Percentiles rank a stretch among this genome's conserved stretches.
phyloP scores from a whole-genome alignment of 441 rosid genomes.

The Breynia disticha region DNA sequence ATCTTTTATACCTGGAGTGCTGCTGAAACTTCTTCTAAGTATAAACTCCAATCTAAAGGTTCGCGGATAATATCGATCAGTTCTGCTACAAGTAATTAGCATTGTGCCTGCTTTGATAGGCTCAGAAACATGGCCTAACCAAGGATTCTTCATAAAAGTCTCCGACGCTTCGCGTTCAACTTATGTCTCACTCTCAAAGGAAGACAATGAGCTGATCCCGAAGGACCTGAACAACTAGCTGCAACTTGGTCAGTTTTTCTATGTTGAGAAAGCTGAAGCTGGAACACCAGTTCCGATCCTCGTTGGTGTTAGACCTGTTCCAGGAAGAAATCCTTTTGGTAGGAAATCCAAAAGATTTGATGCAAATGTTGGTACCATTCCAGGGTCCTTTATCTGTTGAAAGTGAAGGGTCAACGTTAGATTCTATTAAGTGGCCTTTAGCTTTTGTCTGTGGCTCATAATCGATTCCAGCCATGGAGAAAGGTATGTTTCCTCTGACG shows the following conservation, averaged over 20 bases:
- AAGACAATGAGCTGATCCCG: slow-evolving; percentile 80
- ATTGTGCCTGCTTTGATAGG: slow-evolving; percentile 86
- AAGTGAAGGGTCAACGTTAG: slow-evolving; percentile 27
- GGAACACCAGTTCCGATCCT: slow-evolving; percentile 77
- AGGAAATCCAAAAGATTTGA: slow-evolving; percentile 84
- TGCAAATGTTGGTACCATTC: slow-evolving; percentile 70
- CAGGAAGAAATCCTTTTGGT: slow-evolving; percentile 74
- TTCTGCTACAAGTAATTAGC: slow-evolving; percentile 81
- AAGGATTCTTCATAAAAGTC: slow-evolving; percentile 83
- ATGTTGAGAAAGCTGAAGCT: slow-evolving; percentile 60
- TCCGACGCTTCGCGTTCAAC: slow-evolving; percentile 92
- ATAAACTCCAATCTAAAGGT: slow-evolving; percentile 58
- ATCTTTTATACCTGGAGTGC: slow-evolving; percentile 70
- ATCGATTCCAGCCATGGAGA: no score
- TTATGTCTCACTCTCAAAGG: slow-evolving; percentile 53
- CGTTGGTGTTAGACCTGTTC: slow-evolving; percentile 67
- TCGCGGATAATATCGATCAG: slow-evolving; percentile 73
- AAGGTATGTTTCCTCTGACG: no score
- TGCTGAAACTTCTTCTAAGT: slow-evolving; percentile 74
- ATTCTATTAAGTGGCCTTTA: no score
- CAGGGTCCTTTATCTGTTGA: slow-evolving; percentile 34
- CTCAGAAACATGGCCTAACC: slow-evolving; percentile 86
- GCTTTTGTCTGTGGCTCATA: no score
- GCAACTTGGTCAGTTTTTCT: slow-evolving; percentile 82
- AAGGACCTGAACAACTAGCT: slow-evolving; percentile 67